Conservation (phyloP, 768 basidiomycete species). For the Phaeotremella skinneri region DNA sequence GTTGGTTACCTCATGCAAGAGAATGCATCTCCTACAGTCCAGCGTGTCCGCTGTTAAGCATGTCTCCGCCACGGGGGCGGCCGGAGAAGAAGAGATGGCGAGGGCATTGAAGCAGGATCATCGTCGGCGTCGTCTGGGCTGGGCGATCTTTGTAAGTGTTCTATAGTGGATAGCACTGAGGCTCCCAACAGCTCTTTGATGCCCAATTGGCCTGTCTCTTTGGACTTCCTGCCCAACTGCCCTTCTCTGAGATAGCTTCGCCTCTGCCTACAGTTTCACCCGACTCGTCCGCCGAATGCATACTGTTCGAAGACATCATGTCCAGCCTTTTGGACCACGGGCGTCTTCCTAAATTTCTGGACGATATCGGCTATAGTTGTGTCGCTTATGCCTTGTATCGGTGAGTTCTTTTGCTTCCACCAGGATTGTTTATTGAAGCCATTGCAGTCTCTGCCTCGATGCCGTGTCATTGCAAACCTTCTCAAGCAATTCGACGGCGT, state of each 20-base stretch:
- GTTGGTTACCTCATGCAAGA: conserved; percentile 15
- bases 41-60: conserved; percentile 4
- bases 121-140: conserved; percentile 15
- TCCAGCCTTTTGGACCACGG: background rate
- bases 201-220: conserved; percentile 22
- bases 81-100: background rate
- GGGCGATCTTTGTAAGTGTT: conserved; percentile 20
- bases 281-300: background rate
- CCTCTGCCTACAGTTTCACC: conserved; percentile 7
- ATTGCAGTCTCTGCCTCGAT: conserved; percentile 13
- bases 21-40: conserved; percentile 11
- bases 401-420: conserved; percentile 4
- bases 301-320: conserved; percentile 7
- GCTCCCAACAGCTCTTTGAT: conserved; percentile 17
- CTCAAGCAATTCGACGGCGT: background rate
- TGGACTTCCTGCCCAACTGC: conserved; percentile 9
- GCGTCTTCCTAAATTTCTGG: background rate
- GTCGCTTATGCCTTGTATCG: conserved; percentile 17
- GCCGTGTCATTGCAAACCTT: conserved; percentile 1
- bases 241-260: conserved; percentile 7
- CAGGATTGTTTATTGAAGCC: background rate
- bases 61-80: background rate
- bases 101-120: conserved; percentile 17
- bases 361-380: conserved; percentile 12
- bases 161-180: background rate